Conservation (phyloP, 306 rosid genomes). For the Quercus gilva region DNA sequence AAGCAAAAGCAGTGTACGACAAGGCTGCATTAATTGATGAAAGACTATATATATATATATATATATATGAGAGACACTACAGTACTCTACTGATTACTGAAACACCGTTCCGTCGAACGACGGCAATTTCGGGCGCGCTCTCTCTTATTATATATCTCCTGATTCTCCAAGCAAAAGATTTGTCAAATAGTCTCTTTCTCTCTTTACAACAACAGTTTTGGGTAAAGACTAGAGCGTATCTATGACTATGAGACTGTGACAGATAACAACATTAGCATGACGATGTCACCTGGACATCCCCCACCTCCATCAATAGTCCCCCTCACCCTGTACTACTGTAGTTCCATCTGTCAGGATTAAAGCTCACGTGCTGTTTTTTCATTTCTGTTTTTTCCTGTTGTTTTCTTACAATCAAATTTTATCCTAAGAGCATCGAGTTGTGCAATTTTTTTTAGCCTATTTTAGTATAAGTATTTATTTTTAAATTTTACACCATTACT, state of each 20-base stretch:
- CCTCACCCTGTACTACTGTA: background rate
- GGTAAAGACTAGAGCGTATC: background rate
- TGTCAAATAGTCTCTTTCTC: background rate
- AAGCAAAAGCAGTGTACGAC: background rate
- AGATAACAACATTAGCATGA: slow-evolving; percentile 26
- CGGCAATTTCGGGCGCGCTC: slow-evolving; percentile 26
- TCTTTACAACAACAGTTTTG: too few species aligned
- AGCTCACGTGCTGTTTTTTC: background rate
- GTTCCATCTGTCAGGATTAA: background rate
- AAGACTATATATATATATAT: too few species aligned
- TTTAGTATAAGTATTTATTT: too few species aligned
- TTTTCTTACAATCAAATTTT: background rate
- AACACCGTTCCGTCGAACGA: slow-evolving; percentile 34
- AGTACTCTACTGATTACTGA: background rate
- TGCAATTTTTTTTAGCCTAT: too few species aligned
- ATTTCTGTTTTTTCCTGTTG: background rate
- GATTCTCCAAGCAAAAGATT: slow-evolving; percentile 31
- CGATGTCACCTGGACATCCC: slow-evolving; percentile 22
- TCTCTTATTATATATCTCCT: background rate
- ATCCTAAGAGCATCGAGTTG: too few species aligned
- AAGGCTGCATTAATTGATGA: background rate
- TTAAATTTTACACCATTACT: too few species aligned
- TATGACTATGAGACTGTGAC: background rate
- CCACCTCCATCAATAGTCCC: background rate
- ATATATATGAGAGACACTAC: too few species aligned